phyloP scores from a whole-genome alignment of 1,139 yeast genomes.

The Arxiozyma slooffiae region DNA sequence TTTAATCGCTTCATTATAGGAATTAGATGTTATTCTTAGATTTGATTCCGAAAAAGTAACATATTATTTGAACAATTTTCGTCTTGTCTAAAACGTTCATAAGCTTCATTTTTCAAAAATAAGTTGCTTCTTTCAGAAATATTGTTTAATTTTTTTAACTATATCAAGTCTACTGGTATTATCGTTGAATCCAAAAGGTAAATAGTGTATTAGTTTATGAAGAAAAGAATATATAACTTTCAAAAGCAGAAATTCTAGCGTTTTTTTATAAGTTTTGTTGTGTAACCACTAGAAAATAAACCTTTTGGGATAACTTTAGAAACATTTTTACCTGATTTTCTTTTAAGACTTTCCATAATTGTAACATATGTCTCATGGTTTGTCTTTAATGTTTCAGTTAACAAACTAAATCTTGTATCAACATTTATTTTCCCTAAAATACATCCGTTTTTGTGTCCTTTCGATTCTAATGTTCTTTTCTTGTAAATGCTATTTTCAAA shows the following conservation, averaged over 20 bases:
- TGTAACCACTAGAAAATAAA: neutral
- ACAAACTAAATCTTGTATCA: conserved; percentile 22
- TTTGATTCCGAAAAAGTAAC: conserved; percentile 23
- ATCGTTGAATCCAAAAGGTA: conserved; percentile 2
- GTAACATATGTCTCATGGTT: conserved; percentile 18
- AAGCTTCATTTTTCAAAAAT: neutral
- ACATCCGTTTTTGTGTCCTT: neutral
- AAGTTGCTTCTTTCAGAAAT: neutral
- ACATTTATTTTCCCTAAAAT: conserved; percentile 7
- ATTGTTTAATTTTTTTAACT: conserved; percentile 18
- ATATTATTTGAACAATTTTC: conserved; percentile 9
- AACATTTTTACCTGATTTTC: conserved; percentile 12
- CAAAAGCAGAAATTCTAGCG: conserved; percentile 11
- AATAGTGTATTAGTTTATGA: neutral
- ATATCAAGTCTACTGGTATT: conserved; percentile 20
- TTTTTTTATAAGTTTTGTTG: conserved; percentile 7
- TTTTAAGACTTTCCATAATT: conserved; percentile 13
- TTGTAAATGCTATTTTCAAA: neutral
- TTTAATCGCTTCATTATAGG: neutral
- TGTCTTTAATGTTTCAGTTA: conserved; percentile 20
- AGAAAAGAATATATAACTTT: neutral
- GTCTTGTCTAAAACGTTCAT: conserved; percentile 3
- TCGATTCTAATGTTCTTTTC: conserved; percentile 2
- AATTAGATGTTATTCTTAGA: conserved; percentile 18
- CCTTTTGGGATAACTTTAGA: neutral